These are phyloP conservation scores for Geosmithia morbida DNA, from an alignment of 2,329 filamentous ascomycete species.

Conservation along the genomic window DNA sequence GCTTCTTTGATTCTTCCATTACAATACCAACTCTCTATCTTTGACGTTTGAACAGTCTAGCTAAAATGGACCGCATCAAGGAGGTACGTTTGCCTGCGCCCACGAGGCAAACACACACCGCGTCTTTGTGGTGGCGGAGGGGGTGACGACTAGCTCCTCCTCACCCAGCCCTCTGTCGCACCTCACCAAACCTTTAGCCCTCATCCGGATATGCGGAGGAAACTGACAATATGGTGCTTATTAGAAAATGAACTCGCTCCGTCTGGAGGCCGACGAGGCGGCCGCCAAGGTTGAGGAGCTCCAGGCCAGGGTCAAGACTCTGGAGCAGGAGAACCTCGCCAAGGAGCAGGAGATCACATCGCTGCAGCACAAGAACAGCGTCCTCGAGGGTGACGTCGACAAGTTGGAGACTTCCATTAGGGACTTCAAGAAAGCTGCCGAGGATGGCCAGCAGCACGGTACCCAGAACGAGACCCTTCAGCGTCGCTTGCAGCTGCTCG, in stretches of 20 bases:
- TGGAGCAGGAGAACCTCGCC: slow-evolving; percentile 88
- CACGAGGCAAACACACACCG: not conserved
- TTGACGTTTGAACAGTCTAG: slow-evolving; percentile 1
- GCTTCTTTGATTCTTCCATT: not conserved
- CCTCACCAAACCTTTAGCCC: not conserved
- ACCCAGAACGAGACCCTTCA: slow-evolving; percentile 85
- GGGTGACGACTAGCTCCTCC: too few species aligned
- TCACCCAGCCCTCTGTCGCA: not conserved
- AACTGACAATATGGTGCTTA: not conserved
- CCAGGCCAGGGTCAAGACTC: slow-evolving; percentile 68
- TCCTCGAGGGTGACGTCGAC: slow-evolving; percentile 83
- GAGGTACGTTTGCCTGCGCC: slow-evolving; percentile 44
- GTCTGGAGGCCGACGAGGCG: slow-evolving; percentile 82
- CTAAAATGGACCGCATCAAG: slow-evolving; percentile 77
- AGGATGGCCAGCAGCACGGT: slow-evolving; percentile 68
- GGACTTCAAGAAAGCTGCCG: slow-evolving; percentile 76
- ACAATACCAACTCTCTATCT: not conserved
- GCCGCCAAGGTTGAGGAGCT: slow-evolving; percentile 74
- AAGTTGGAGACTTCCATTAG: slow-evolving; percentile 76
- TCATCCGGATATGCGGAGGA: not conserved
- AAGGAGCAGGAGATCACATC: slow-evolving; percentile 99
- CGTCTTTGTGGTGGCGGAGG: not conserved
- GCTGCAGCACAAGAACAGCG: slow-evolving; percentile 84
- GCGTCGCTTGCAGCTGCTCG: slow-evolving; percentile 85
- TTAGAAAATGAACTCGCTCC: slow-evolving; percentile 91